phyloP scores from a whole-genome alignment of 2,329 filamentous ascomycete genomes.

The Cladophialophora immunda region DNA sequence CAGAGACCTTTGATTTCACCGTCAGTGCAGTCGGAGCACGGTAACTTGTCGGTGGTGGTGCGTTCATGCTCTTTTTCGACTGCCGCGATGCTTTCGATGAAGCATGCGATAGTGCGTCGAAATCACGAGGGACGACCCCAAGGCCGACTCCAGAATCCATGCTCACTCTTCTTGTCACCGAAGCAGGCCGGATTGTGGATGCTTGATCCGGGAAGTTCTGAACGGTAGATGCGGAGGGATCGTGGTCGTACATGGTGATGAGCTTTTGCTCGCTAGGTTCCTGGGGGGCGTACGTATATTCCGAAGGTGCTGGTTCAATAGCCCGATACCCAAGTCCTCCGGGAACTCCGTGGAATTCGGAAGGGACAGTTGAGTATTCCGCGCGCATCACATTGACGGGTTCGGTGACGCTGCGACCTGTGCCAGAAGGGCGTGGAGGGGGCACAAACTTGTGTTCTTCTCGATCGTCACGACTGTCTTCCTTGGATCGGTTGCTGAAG shows the following conservation, averaged over 20 bases:
- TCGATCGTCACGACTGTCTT: slow-evolving; percentile 13
- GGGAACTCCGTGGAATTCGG: slow-evolving; percentile 19
- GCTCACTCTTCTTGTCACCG: slow-evolving; percentile 26
- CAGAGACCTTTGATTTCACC: slow-evolving; percentile 24
- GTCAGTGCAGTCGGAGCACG: slow-evolving; percentile 39
- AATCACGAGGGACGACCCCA: slow-evolving; percentile 18
- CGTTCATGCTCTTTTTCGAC: slow-evolving; percentile 21
- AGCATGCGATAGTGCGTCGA: slow-evolving; percentile 15
- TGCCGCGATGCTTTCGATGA: slow-evolving; percentile 26
- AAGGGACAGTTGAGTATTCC: slow-evolving; percentile 27
- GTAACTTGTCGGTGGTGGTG: slow-evolving; percentile 37
- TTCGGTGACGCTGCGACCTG: slow-evolving; percentile 29
- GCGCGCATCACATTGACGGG: slow-evolving; percentile 25
- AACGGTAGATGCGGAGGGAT: slow-evolving; percentile 15
- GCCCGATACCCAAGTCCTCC: slow-evolving; percentile 24
- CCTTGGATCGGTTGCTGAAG: slow-evolving; percentile 64
- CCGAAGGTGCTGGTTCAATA: slow-evolving; percentile 37
- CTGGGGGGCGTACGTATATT: slow-evolving; percentile 24
- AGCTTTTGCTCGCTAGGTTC: slow-evolving; percentile 24
- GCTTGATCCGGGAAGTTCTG: slow-evolving; percentile 18
- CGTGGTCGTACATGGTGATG: slow-evolving; percentile 41
- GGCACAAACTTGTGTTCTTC: slow-evolving; percentile 12
- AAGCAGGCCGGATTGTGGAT: slow-evolving; percentile 27
- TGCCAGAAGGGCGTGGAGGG: slow-evolving; percentile 22
- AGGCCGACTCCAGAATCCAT: slow-evolving; percentile 33